Conservation (phyloP, 129 eudicot species). For the Mikania micrantha region DNA sequence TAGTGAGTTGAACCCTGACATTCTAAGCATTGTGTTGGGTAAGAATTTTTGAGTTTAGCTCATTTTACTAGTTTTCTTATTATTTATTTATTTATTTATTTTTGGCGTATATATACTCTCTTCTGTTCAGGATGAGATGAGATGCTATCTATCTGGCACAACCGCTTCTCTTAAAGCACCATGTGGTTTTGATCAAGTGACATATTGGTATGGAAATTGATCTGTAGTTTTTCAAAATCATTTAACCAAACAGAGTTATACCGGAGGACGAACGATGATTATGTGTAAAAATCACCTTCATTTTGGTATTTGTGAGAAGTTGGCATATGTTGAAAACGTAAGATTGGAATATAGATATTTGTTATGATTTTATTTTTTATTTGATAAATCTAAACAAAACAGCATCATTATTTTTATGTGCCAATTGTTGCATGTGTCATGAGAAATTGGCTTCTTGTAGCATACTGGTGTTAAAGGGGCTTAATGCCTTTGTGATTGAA, state of each 20-base stretch:
- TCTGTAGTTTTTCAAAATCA: too few relatives aligned
- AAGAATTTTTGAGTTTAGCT: slow-evolving; percentile 14
- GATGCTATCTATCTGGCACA: slow-evolving; percentile 20
- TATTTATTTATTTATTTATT: too few relatives aligned
- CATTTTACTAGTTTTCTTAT: slow-evolving; percentile 21
- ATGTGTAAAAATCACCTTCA: not conserved
- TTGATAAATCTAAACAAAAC: not conserved
- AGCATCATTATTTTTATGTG: too few relatives aligned
- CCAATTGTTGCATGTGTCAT: not conserved
- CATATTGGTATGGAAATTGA: not conserved
- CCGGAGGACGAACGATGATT: not conserved
- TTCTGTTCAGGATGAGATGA: slow-evolving; percentile 23
- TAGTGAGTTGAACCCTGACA: slow-evolving; percentile 30
- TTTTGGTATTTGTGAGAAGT: not conserved
- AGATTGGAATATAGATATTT: not conserved
- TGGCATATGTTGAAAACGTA: not conserved
- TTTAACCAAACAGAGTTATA: too few relatives aligned
- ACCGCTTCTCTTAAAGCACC: too few relatives aligned
- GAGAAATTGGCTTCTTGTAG: not conserved
- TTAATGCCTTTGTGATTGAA: not conserved
- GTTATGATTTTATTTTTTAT: not conserved
- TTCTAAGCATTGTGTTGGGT: slow-evolving; percentile 15
- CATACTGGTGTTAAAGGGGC: not conserved
- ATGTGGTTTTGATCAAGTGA: too few relatives aligned
- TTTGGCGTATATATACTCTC: slow-evolving; percentile 6